Evolutionary conservation across 2,329 filamentous ascomycete genomes (phyloP).

Genomic region (Thielaviopsis euricoi): DNA sequence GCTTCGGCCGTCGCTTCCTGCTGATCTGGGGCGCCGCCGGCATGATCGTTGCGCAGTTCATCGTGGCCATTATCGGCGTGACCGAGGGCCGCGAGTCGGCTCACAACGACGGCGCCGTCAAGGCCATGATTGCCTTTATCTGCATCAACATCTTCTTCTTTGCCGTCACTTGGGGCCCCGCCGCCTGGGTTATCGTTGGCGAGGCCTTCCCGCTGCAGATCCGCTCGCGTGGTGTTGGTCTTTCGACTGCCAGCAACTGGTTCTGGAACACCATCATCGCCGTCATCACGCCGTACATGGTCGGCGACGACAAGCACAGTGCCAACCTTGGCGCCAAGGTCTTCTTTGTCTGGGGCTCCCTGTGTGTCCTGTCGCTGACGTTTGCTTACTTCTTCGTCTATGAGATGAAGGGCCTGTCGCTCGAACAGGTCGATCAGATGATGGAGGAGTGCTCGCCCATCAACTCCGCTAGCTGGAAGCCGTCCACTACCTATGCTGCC

Average conservation of each 20-base stretch:
- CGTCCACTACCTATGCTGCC: constrained; percentile 49
- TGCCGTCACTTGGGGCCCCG: constrained; percentile 74
- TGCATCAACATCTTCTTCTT: constrained; percentile 91
- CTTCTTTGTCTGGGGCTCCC: constrained; percentile 60
- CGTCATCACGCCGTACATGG: constrained; percentile 60
- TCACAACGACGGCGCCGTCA: constrained; percentile 39
- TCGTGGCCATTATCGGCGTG: constrained; percentile 63
- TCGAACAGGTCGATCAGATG: constrained; percentile 75
- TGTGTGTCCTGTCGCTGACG: constrained; percentile 41
- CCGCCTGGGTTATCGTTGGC: constrained; percentile 67
- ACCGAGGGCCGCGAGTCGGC: constrained; percentile 38
- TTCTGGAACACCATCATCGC: constrained; percentile 65
- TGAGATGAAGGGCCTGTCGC: constrained; percentile 59
- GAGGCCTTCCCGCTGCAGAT: constrained; percentile 85
- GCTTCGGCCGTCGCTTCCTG: constrained; percentile 61
- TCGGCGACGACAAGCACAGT: constrained; percentile 32
- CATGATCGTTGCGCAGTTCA: constrained; percentile 77
- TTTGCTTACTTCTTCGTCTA: constrained; percentile 61
- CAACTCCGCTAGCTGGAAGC: constrained; percentile 61
- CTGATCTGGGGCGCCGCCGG: constrained; percentile 64
- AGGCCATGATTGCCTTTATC: constrained; percentile 72
- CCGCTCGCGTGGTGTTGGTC: constrained; percentile 69
- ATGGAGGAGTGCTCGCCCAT: constrained; percentile 71
- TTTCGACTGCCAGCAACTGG: constrained; percentile 84
- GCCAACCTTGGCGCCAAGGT: constrained; percentile 53